Evolutionary conservation across 805 yeast species (phyloP), one percentile per base, ranked within the genome.

Genomic region (Barnettozyma sp.): DNA sequence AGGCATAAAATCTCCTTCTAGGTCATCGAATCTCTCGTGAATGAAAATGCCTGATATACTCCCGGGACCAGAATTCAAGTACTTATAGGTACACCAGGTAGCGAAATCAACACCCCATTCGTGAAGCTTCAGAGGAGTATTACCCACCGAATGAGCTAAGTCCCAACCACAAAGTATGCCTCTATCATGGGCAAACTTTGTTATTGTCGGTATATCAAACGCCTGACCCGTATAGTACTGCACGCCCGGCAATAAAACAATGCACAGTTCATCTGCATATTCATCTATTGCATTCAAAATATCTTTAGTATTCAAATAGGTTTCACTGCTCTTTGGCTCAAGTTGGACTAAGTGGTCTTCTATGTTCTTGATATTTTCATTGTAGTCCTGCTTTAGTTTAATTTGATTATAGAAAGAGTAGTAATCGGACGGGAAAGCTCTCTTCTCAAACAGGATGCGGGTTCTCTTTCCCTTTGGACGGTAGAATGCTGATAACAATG

Each of bases 71-170:
- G 94, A 58, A 55, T 90, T 90, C 44, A 88, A 60, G 55, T 88
- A 88, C 56, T 88, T 88, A 66, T 88, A 88, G 5, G 94, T 78
- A 56, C 97, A 88, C 87, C 95, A 88, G 14, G 76, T 85, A 1
- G 97, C 97, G 63, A 88, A 87, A 58, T 88, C 97, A 5, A 84
- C 92, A 38, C 70, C 63, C 95, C 96, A 88, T 33, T 83, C 85
- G 55, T 88, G 97, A 35, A 88, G 61, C 33, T 70, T 49, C 35
- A 90, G 58, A 7, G 76, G 78, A 3, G 85, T 88, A 56, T 90
- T 90, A 3, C 97, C 97, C 2, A 70, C 90, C 2, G 94, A 95
- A 56, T 88, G 97, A 1, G 97, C 97, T 46, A 88, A 66, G 57
- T 88, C 97, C 96, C 96, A 88, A 1, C 96, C 97, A 20, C 79